phyloP scores from a whole-genome alignment of 1,284 basidiomycete species.

The Leccinum fallax region DNA sequence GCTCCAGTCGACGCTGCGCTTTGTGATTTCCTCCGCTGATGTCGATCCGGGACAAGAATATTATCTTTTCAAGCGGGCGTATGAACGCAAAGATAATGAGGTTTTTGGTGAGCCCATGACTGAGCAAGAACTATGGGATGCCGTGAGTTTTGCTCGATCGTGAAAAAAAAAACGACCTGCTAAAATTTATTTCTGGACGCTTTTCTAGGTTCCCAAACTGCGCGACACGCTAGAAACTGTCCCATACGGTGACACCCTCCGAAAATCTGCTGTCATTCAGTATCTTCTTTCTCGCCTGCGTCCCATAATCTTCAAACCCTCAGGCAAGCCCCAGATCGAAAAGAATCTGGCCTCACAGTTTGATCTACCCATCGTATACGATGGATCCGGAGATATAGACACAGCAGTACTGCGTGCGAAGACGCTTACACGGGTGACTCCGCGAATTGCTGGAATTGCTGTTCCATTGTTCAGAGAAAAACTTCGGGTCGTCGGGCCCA shows the following conservation, averaged over 20 bases:
- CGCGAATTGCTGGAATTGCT: conserved; percentile 53
- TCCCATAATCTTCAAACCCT: conserved; percentile 20
- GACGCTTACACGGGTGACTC: conserved; percentile 60
- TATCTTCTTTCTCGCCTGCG: conserved; percentile 19
- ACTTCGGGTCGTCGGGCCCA: conserved; percentile 53
- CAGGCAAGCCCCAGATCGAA: conserved; percentile 2
- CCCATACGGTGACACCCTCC: conserved; percentile 19
- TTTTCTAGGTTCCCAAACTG: conserved; percentile 37
- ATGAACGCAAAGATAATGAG: conserved; percentile 39
- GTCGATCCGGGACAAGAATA: conserved; percentile 32
- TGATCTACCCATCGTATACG: conserved; percentile 18
- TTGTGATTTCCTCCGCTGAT: conserved; percentile 44
- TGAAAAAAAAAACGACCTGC: neutral
- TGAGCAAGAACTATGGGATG: conserved; percentile 43
- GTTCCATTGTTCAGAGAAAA: conserved; percentile 51
- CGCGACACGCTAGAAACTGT: conserved; percentile 24
- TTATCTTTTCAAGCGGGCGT: conserved; percentile 36
- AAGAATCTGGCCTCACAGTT: neutral
- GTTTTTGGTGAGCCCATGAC: conserved; percentile 42
- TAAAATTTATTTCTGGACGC: neutral
- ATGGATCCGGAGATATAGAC: conserved; percentile 47
- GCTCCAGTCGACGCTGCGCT: conserved; percentile 51
- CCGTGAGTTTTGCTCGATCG: conserved; percentile 36
- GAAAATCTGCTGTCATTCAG: conserved; percentile 24
- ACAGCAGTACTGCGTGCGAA: conserved; percentile 47